These are phyloP conservation scores for Trichoderma guizhouense DNA, from an alignment of 2,329 filamentous ascomycete species.

Conservation along the genomic window DNA sequence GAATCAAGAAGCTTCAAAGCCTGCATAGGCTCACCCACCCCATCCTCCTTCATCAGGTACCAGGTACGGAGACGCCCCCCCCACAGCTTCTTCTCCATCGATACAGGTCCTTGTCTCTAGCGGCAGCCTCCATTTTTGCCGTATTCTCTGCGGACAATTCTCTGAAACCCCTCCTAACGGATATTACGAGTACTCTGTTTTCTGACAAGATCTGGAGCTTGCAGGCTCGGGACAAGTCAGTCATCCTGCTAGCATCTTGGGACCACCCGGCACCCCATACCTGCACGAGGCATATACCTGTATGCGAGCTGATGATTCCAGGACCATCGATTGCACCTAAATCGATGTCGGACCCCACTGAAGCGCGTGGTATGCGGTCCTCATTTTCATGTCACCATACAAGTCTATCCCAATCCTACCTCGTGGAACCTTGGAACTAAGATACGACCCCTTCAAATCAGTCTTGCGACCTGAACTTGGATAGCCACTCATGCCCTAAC, in stretches of 20 bases:
- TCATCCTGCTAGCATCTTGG: slow-evolving; percentile 16
- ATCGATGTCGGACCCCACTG: slow-evolving; percentile 14
- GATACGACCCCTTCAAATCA: slow-evolving; percentile 20
- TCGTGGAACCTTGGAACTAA: slow-evolving; percentile 21
- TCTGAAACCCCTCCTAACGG: slow-evolving; percentile 18
- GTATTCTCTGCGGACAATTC: slow-evolving; percentile 17
- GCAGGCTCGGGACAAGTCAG: slow-evolving; percentile 5
- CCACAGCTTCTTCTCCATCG: slow-evolving; percentile 19
- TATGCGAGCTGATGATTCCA: slow-evolving; percentile 18
- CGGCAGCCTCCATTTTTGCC: slow-evolving; percentile 17
- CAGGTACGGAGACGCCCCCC: slow-evolving; percentile 20
- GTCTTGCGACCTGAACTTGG: slow-evolving; percentile 17
- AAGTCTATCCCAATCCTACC: slow-evolving; percentile 20
- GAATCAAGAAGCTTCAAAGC: slow-evolving; percentile 21
- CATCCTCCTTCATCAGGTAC: slow-evolving; percentile 22
- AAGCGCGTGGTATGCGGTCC: slow-evolving; percentile 6
- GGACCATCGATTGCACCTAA: slow-evolving; percentile 18
- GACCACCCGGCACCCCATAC: slow-evolving; percentile 14
- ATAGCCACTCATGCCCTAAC: slow-evolving; percentile 19
- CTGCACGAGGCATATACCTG: slow-evolving; percentile 17
- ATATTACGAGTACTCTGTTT: slow-evolving; percentile 14
- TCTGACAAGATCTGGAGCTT: slow-evolving; percentile 17
- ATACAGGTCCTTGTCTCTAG: slow-evolving; percentile 3
- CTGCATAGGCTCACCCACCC: slow-evolving; percentile 18
- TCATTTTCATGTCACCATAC: slow-evolving; percentile 19